Evolutionary conservation across 805 yeast species (phyloP).

Genomic region (Candida lessepsii): DNA sequence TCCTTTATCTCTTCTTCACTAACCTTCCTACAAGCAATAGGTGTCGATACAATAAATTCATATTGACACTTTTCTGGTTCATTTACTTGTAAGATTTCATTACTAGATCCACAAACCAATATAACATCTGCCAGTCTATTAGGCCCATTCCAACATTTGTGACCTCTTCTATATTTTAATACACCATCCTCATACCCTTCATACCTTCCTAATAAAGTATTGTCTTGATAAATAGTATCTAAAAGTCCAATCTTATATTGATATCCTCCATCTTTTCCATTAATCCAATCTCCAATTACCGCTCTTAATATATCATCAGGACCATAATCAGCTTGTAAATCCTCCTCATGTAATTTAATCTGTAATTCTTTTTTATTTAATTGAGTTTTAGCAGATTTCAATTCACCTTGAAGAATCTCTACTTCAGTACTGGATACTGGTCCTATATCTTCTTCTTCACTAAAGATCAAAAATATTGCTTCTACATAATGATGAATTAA

Average conservation of each 20-base stretch:
- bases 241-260: slow-evolving; percentile 61
- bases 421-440: slow-evolving; percentile 5
- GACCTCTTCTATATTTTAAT: slow-evolving; percentile 58
- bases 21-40: slow-evolving; percentile 43
- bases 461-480: slow-evolving; percentile 8
- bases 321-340: slow-evolving; percentile 46
- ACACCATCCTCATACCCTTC: slow-evolving; percentile 22
- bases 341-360: slow-evolving; percentile 17
- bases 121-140: slow-evolving; percentile 63
- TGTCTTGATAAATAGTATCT: slow-evolving; percentile 56
- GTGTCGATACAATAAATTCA: slow-evolving; percentile 46
- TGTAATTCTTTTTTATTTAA: slow-evolving; percentile 10
- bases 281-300: slow-evolving; percentile 47
- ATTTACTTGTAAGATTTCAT: slow-evolving; percentile 59
- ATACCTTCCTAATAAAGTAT: slow-evolving; percentile 52
- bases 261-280: slow-evolving; percentile 62
- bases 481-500: slow-evolving; percentile 27
- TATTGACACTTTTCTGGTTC: slow-evolving; percentile 93
- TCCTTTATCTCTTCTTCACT: slow-evolving; percentile 27
- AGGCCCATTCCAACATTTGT: slow-evolving; percentile 95
- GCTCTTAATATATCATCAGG: slow-evolving; percentile 65
- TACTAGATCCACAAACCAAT: slow-evolving; percentile 63
- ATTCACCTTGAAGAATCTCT: slow-evolving; percentile 1
- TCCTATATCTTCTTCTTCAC: slow-evolving; percentile 1
- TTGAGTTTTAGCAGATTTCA: neutral